Conservation (phyloP, 2,329 filamentous ascomycete species). For the Exophiala dermatitidis region DNA sequence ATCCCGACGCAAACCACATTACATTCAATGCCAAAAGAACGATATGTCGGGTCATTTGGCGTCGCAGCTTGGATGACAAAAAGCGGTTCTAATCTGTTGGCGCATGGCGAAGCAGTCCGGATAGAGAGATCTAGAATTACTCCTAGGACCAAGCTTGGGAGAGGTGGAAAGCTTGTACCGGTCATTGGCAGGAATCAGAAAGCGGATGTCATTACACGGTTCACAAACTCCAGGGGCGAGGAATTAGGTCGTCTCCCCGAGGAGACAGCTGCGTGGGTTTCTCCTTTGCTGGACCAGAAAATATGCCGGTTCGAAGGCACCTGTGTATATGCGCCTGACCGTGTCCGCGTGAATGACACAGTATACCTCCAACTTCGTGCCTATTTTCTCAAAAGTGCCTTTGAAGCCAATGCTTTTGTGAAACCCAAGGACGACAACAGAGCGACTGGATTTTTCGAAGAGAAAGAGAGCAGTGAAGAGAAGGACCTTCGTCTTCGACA, state of each 20-base stretch:
- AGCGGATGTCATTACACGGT: conserved; percentile 82
- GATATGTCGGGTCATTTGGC: conserved; percentile 89
- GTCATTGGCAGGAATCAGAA: conserved; percentile 50
- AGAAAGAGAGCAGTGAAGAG: conserved; percentile 79
- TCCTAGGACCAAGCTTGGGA: conserved; percentile 45
- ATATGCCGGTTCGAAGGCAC: conserved; percentile 79
- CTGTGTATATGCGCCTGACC: conserved; percentile 83
- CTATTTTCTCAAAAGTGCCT: conserved; percentile 66
- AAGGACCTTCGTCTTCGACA: conserved; percentile 76
- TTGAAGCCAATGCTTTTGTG: conserved; percentile 57
- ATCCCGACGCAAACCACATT: conserved; percentile 25
- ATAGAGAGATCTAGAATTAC: conserved; percentile 81
- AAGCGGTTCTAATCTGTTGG: conserved; percentile 67
- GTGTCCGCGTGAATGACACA: conserved; percentile 81
- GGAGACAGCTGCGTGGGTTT: conserved; percentile 85
- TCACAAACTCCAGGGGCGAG: conserved; percentile 68
- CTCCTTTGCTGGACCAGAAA: conserved; percentile 81
- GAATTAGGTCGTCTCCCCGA: conserved; percentile 84
- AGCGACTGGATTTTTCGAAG: conserved; percentile 67
- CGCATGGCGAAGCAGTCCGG: conserved; percentile 71
- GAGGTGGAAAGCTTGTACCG: conserved; percentile 37
- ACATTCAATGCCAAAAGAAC: conserved; percentile 46
- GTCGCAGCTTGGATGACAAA: conserved; percentile 86
- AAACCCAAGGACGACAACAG: conserved; percentile 62
- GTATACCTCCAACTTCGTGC: conserved; percentile 83